Conservation (phyloP, 108 stramenopile genomes). For the Cyclotella choctawhatcheeana region DNA sequence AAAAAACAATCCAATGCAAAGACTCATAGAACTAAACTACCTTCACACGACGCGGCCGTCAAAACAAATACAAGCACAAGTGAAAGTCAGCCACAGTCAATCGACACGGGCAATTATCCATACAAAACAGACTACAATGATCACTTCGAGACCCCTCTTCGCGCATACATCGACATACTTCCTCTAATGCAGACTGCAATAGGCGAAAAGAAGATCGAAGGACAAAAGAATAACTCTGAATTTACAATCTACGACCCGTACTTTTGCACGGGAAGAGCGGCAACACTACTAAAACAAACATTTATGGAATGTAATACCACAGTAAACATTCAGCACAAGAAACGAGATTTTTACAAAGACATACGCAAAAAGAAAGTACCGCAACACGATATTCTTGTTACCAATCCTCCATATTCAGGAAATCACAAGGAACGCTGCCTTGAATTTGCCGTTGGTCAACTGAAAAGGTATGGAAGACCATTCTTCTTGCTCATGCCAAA, state of each 20-base stretch:
- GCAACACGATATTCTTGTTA: constrained; percentile 75
- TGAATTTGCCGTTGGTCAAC: constrained; percentile 59
- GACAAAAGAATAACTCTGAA: background rate
- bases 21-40: too few species aligned
- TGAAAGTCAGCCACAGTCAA: background rate
- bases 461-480: constrained; percentile 44
- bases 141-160: constrained; percentile 83
- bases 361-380: constrained; percentile 61
- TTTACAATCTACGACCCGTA: constrained; percentile 79
- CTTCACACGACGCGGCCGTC: too few species aligned
- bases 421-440: constrained; percentile 86
- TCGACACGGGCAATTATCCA: constrained; percentile 31
- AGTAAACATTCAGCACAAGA: constrained; percentile 73
- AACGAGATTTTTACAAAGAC: constrained; percentile 88
- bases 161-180: constrained; percentile 31
- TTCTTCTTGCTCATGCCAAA: constrained; percentile 90
- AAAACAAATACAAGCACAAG: too few species aligned
- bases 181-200: constrained; percentile 20
- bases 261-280: constrained; percentile 74
- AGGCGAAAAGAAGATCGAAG: background rate
- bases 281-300: constrained; percentile 20
- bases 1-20: background rate
- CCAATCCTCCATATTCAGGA: constrained; percentile 92
- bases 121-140: constrained; percentile 85
- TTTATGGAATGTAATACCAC: constrained; percentile 28